Base-by-base conservation (phyloP, 768 basidiomycete genomes). In the Tulasnella sp. region DNA sequence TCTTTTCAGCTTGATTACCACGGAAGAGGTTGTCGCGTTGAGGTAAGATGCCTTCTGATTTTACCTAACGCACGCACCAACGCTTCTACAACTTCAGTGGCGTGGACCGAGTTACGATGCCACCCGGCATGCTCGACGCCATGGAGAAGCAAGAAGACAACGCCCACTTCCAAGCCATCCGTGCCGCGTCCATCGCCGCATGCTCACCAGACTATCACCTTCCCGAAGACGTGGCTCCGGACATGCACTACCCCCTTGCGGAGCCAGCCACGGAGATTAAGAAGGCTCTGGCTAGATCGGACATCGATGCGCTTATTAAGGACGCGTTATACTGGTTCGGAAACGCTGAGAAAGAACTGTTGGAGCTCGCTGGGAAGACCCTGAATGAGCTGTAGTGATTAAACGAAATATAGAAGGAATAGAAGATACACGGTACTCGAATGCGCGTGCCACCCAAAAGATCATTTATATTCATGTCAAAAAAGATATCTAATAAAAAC, bases 11-110 rank as follows among this genome's bases (percentile, higher is more conserved):
- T 47, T 65, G 23, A 50, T 66, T 23, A 67, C 64, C 4, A 42
- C 61, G 30, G 58, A 62, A 38, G 65, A 66, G 51, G 52, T 52
- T 24, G 10, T 67, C 21, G 56, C 63, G 8, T 62, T 60, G 38
- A 60, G 59, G 59, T 67, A 24, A 34, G 45, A 17, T 54, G 41
- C 27, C 23, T 21, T 61, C 11, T 47, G 60, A 3, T 13, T 24
- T 8, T 47, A 56, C 29, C 29, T 60, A 29, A 61, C 63, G 4
- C 47, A 61, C 7, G 44, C 38, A 5, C 11, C 54, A 5, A 2
- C 50, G 4, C 42, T 27, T 42, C 47, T 56, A 30, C 50, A 27
- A n/a, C 24, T 54, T 30, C 10, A 58, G 55, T 43, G 61, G 61
- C 19, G 62, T 63, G 15, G 56, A 59, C 29, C 62, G 62, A 26